Evolutionary conservation across 2,329 filamentous ascomycete species (phyloP).

Genomic region (Penicillium griseofulvum): DNA sequence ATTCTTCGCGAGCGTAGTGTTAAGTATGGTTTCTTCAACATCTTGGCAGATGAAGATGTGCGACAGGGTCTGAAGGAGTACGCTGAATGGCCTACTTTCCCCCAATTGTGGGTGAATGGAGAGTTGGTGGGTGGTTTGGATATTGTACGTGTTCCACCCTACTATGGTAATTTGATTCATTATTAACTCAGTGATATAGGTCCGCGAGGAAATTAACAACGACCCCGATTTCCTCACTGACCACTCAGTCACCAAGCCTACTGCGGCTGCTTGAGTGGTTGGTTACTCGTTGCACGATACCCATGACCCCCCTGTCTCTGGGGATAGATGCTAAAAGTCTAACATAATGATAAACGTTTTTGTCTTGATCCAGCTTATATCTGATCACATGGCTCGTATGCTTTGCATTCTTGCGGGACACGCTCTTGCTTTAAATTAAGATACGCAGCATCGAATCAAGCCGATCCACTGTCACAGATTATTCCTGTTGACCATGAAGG

Average conservation of each 20-base stretch:
- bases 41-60: conserved; percentile 94
- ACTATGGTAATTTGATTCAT: background rate
- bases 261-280: conserved; percentile 17
- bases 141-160: conserved; percentile 66
- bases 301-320: conserved; percentile 12
- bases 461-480: background rate
- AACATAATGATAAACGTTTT: conserved; percentile 21
- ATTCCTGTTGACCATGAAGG: background rate
- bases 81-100: conserved; percentile 98
- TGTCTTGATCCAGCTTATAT: conserved; percentile 10
- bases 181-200: conserved; percentile 50
- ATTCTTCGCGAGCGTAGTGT: conserved; percentile 85
- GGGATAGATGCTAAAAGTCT: conserved; percentile 14
- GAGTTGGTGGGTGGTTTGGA: conserved; percentile 91
- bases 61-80: conserved; percentile 94
- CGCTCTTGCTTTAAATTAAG: background rate
- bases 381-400: background rate
- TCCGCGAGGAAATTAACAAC: conserved; percentile 88
- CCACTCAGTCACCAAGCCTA: conserved; percentile 55
- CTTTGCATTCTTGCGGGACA: background rate
- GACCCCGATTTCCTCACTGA: conserved; percentile 78
- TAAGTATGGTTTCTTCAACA: conserved; percentile 99
- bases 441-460: background rate
- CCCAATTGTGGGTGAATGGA: conserved; percentile 87
- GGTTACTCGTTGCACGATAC: conserved; percentile 18